These are phyloP conservation scores for Salix suchowensis DNA, from an alignment of 345 rosid genomes.

Conservation along the genomic window DNA sequence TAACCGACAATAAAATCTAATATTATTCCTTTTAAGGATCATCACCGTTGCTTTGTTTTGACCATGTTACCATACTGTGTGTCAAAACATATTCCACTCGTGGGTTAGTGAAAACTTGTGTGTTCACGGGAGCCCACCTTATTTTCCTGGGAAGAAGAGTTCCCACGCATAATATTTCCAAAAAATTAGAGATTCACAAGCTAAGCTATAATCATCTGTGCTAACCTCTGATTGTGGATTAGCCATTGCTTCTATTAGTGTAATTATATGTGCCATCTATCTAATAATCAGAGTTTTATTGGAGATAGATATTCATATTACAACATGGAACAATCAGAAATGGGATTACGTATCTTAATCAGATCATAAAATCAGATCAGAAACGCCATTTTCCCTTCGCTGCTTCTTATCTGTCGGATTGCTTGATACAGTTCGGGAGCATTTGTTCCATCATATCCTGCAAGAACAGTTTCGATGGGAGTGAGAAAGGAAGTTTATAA, in stretches of 20 bases:
- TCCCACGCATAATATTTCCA: too few relatives aligned
- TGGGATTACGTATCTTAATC: too few relatives aligned
- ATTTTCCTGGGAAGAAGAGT: too few relatives aligned
- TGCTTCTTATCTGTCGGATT: not conserved
- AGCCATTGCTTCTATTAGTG: not conserved
- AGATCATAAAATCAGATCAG: not conserved
- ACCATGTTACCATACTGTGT: not conserved
- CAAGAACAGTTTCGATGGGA: not conserved
- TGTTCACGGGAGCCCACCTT: too few relatives aligned
- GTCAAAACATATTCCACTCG: not conserved
- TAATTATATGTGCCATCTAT: not conserved
- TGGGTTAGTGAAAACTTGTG: not conserved
- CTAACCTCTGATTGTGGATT: too few relatives aligned
- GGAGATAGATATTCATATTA: not conserved
- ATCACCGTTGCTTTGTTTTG: not conserved
- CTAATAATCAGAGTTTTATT: not conserved
- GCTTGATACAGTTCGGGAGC: not conserved
- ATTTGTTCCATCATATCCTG: not conserved
- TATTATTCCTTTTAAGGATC: not conserved
- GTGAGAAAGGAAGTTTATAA: not conserved
- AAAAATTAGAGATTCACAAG: too few relatives aligned
- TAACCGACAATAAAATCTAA: too few relatives aligned
- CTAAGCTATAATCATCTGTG: too few relatives aligned
- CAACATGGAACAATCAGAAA: not conserved
- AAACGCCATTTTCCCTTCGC: not conserved